Base-by-base conservation (phyloP, 1,284 basidiomycete genomes). In the Cerrena zonata region DNA sequence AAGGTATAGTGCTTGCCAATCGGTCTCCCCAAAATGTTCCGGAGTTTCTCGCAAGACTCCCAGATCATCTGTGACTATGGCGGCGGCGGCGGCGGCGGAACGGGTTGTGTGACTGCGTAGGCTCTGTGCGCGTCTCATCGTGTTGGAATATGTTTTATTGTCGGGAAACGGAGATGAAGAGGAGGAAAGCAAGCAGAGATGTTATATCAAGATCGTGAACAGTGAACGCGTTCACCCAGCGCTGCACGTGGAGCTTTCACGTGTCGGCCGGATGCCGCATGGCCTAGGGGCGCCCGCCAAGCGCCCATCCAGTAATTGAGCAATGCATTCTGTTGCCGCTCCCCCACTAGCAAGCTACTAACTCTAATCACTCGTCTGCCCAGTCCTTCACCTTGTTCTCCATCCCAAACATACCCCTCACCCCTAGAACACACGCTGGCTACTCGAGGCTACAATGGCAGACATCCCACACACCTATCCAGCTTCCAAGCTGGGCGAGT, bases 401-500 rank as follows among this genome's bases (percentile, higher is more conserved):
- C 7, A 44, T 12, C 18, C 11, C 42, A 7, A 23, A 23, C 27
- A 26, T 27, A 26, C 18, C 10, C 27, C 22, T 22, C 12, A 15
- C n/a, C 24, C 21, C 23, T 18, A 15, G 4, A 13, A 15, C 26
- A n/a, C 10, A 15, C 24, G 10, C 24, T 26, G n/a, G n/a, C n/a
- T n/a, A n/a, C 43, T 11, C 11, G 13, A 11, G 43, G 43, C 43
- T 25, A 48, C n/a, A 3, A 49, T 49, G 48, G 39, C 25, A 3
- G 48, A 49, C 18, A 49, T 49, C 22, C 48, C 48, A 10, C 53
- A 61, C 18, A 61, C 57, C 27, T 64, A 54, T 42, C 71, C 82
- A 1, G 71, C 82, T 10, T 79, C 82, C 7, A 86, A 82, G 71
- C 79, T 90, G 23, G 87, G 88, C 48, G 85, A 89, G 68, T 91